Evolutionary conservation across 139 green algal species (phyloP).

Genomic region (Pycnococcus provasolii): DNA sequence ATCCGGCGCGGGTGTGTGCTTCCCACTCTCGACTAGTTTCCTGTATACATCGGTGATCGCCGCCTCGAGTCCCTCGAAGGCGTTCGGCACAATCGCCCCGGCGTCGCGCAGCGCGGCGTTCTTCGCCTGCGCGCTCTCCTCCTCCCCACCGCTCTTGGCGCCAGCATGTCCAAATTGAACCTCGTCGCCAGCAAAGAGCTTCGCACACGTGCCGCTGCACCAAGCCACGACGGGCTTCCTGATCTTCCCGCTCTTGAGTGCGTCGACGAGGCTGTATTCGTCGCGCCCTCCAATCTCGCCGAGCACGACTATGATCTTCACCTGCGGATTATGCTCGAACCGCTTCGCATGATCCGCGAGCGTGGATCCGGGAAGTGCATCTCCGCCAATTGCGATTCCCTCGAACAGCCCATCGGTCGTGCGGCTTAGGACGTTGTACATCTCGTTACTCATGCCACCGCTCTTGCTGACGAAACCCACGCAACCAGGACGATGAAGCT

Average conservation of each 20-base stretch:
- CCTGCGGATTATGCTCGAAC: slow-evolving; percentile 75
- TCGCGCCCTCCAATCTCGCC: slow-evolving; percentile 80
- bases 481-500: slow-evolving; percentile 73
- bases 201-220: slow-evolving; percentile 84
- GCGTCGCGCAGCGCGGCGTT: slow-evolving; percentile 70
- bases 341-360: slow-evolving; percentile 81
- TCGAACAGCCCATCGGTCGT: slow-evolving; percentile 87
- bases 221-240: slow-evolving; percentile 87
- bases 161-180: slow-evolving; percentile 93
- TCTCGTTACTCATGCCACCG: slow-evolving; percentile 89
- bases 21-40: slow-evolving; percentile 47
- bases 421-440: slow-evolving; percentile 87
- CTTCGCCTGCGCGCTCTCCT: slow-evolving; percentile 64
- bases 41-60: slow-evolving; percentile 36
- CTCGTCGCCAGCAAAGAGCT: slow-evolving; percentile 87
- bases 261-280: slow-evolving; percentile 81
- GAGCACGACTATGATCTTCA: slow-evolving; percentile 94
- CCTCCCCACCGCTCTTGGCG: slow-evolving; percentile 39
- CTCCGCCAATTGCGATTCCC: slow-evolving; percentile 85
- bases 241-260: slow-evolving; percentile 54
- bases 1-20: slow-evolving; percentile 48
- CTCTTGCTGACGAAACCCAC: slow-evolving; percentile 89
- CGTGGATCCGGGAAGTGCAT: slow-evolving; percentile 81
- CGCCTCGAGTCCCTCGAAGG: slow-evolving; percentile 77
- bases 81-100: slow-evolving; percentile 72